Evolutionary conservation across 169 alveolate genomes (phyloP), one percentile per base, ranked within the genome.

Genomic region (Fabrea salina): DNA sequence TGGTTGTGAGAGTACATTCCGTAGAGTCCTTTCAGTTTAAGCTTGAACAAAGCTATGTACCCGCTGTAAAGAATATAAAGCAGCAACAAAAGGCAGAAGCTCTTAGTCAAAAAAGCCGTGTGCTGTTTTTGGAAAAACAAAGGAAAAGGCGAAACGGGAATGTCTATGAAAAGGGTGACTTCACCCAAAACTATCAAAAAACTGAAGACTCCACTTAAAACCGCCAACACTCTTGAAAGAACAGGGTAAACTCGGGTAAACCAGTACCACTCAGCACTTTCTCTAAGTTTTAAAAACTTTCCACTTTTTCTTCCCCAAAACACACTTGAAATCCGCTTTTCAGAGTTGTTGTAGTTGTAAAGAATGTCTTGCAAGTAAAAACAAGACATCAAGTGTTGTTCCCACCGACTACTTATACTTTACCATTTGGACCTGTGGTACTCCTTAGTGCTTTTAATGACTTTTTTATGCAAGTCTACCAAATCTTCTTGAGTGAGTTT

Each of bases 1-100:
- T 85, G 50, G 16, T 85, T 66, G 25, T 85, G 71, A 33, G 54
- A 68, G 43, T 53, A 85, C 40, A 85, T 78, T 0, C 90, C 85
- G 72, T 74, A 85, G 16, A 67, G 44, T 35, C 87, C 87, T 40
- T 53, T 33, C 35, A 80, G 44, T 27, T 74, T 49, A 6, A 85
- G 41, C 16, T 53, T 64, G 53, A 85, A 85, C 7, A 85, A 43
- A 16, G 82, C 82, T 56, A 79, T 64, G 43, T 64, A 85, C 16
- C 75, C 54, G 35, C 86, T 78, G 68, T 57, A 66, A 6, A 84
- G 32, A 27, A 85, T 58, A 54, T 85, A 85, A 44, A 72, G 32
- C 16, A 85, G 33, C 27, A 87, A 87, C 8, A 80, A 59, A 16
- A 80, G 57, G 6, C 64, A 70, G 25, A 77, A 33, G 27, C 67